A percentile compares a stretch with the other conserved stretches of the same genome.
Conservation (phyloP, 1,139 yeast genomes). For the Maudiozyma humilis region DNA sequence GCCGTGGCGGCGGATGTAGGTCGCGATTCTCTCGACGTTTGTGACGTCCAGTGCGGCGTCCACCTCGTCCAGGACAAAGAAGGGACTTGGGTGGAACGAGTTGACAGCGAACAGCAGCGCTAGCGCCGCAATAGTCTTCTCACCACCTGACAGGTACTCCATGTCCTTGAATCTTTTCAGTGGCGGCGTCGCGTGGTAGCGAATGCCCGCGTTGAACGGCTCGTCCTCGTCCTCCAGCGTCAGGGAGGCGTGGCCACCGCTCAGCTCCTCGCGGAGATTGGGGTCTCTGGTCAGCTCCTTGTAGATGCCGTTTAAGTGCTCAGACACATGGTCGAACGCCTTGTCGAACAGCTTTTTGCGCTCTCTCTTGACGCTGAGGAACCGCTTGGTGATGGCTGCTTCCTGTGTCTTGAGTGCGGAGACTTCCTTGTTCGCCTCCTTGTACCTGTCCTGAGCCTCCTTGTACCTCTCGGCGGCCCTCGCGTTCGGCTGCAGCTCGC, state of each 20-base stretch:
- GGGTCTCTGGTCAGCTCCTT: slow-evolving; percentile 68
- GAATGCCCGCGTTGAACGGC: slow-evolving; percentile 75
- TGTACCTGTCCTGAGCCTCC: slow-evolving; percentile 57
- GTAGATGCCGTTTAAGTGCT: slow-evolving; percentile 68
- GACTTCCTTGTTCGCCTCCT: slow-evolving; percentile 59
- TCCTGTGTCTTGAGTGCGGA: slow-evolving; percentile 56
- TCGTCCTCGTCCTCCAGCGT: slow-evolving; percentile 85
- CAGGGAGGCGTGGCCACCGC: slow-evolving; percentile 89
- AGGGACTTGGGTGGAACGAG: slow-evolving; percentile 88
- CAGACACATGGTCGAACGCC: slow-evolving; percentile 71
- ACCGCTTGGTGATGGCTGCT: slow-evolving; percentile 45
- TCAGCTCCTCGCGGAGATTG: slow-evolving; percentile 48
- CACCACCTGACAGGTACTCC: slow-evolving; percentile 94
- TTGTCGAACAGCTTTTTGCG: slow-evolving; percentile 57
- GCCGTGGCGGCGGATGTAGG: slow-evolving; percentile 69
- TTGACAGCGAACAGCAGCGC: slow-evolving; percentile 88
- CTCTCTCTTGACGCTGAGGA: slow-evolving; percentile 50
- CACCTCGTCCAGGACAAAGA: slow-evolving; percentile 90
- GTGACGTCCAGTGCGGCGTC: slow-evolving; percentile 94
- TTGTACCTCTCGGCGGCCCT: slow-evolving; percentile 71
- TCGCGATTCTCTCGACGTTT: slow-evolving; percentile 78
- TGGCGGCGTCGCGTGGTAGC: slow-evolving; percentile 95
- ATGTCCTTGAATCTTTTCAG: slow-evolving; percentile 88
- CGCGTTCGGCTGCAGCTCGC: slow-evolving; percentile 64
- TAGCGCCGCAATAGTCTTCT: slow-evolving; percentile 91